Evolutionary conservation across 306 rosid species (phyloP).

Genomic region (Lithocarpus polystachyus): DNA sequence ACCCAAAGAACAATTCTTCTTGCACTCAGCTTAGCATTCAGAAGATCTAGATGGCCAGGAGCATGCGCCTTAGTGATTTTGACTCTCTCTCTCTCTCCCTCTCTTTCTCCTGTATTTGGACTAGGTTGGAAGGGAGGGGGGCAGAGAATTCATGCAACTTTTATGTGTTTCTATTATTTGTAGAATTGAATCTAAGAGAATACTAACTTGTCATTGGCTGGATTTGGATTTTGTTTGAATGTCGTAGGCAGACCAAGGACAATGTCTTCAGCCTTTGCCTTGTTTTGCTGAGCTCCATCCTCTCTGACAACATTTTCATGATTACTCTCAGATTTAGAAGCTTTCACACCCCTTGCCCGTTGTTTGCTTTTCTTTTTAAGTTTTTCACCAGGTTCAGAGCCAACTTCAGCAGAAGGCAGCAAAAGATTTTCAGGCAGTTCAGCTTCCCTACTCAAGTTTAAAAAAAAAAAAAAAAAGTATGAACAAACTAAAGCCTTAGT

Average conservation of each 20-base stretch:
- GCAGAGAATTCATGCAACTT: background rate
- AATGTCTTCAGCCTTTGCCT: slow-evolving; percentile 4
- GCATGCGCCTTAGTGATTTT: background rate
- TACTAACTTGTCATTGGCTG: slow-evolving; percentile 45
- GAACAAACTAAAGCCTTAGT: background rate
- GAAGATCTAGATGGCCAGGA: background rate
- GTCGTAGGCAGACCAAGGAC: slow-evolving; percentile 20
- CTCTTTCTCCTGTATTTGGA: background rate
- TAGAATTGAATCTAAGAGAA: background rate
- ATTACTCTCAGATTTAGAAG: slow-evolving; percentile 4
- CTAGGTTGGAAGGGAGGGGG: background rate
- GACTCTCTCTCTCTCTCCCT: background rate
- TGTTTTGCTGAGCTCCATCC: background rate
- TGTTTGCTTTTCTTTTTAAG: slow-evolving; percentile 30
- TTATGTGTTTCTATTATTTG: no score
- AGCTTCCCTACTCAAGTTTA: background rate
- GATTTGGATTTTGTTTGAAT: slow-evolving; percentile 33
- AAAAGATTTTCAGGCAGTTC: background rate
- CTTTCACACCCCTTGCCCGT: slow-evolving; percentile 10
- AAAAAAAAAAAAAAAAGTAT: background rate
- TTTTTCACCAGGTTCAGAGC: slow-evolving; percentile 6
- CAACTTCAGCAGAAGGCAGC: background rate
- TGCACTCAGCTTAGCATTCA: background rate
- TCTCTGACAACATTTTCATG: slow-evolving; percentile 22
- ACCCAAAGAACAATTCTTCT: background rate